Evolutionary conservation across 306 rosid genomes (phyloP).

Genomic region (Spatholobus suberectus): DNA sequence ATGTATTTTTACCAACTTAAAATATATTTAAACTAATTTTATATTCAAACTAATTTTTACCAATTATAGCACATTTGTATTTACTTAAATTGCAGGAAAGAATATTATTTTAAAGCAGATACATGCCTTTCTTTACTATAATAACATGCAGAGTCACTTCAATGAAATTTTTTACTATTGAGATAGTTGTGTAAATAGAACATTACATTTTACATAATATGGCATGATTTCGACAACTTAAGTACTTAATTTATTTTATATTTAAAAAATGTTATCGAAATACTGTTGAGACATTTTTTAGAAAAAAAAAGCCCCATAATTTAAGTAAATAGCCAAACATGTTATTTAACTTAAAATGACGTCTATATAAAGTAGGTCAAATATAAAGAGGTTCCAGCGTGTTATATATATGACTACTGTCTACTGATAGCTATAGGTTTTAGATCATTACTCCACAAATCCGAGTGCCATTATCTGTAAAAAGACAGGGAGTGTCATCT

Average conservation of each 20-base stretch:
- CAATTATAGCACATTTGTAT: neutral
- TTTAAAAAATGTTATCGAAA: neutral
- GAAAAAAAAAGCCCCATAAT: neutral
- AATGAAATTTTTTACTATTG: neutral
- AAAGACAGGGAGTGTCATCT: conserved; percentile 65
- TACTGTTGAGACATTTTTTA: neutral
- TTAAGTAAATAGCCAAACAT: neutral
- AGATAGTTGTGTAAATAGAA: neutral
- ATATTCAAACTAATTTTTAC: neutral
- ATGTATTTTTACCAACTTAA: neutral
- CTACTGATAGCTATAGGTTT: neutral
- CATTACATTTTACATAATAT: neutral
- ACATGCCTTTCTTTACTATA: neutral
- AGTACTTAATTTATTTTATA: neutral
- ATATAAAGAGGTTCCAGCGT: neutral
- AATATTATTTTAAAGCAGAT: neutral
- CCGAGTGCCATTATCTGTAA: conserved; percentile 64
- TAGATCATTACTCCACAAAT: conserved; percentile 67
- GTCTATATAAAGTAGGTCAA: neutral
- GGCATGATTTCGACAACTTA: neutral
- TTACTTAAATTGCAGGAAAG: too few relatives aligned
- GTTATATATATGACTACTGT: neutral
- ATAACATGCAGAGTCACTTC: neutral
- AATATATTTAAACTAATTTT: neutral
- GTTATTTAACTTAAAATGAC: neutral